Percentiles rank a stretch among this genome's conserved stretches.
These are phyloP conservation scores for Prunus armeniaca DNA, from an alignment of 306 rosid species.

Conservation along the genomic window DNA sequence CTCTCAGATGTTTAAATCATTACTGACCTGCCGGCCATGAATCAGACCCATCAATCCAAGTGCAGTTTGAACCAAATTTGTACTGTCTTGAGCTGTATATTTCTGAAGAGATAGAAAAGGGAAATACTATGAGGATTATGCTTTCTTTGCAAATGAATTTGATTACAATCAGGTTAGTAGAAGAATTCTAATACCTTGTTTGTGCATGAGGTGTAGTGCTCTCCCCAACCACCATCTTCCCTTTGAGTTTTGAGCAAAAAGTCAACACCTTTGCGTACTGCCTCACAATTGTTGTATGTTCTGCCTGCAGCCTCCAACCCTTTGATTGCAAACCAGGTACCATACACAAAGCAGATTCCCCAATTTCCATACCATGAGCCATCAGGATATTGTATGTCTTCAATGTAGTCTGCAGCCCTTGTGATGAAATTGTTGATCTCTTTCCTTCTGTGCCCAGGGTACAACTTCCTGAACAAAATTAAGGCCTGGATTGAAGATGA, in stretches of 20 bases:
- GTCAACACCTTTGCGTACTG: conserved; percentile 30
- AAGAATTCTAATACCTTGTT: conserved; percentile 27
- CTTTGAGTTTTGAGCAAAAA: conserved; percentile 34
- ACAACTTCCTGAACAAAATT: conserved; percentile 30
- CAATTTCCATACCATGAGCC: conserved; percentile 51
- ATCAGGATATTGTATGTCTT: conserved; percentile 33
- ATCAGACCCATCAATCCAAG: conserved; percentile 44
- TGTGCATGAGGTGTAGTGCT: conserved; percentile 42
- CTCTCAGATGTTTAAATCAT: background rate
- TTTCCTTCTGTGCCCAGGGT: conserved; percentile 37
- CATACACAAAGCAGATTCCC: conserved; percentile 46
- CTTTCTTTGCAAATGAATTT: background rate
- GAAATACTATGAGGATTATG: background rate
- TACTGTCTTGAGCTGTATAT: conserved; percentile 36
- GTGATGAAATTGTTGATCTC: conserved; percentile 32
- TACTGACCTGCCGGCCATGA: conserved; percentile 34
- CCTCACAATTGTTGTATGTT: conserved; percentile 31
- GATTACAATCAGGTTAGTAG: background rate
- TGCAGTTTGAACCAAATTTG: conserved; percentile 43
- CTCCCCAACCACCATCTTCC: conserved; percentile 46
- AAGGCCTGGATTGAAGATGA: conserved; percentile 41
- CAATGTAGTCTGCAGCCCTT: conserved; percentile 31
- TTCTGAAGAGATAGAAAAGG: conserved; percentile 10
- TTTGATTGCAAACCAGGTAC: conserved; percentile 42
- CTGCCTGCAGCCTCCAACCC: conserved; percentile 38